phyloP scores from a whole-genome alignment of 2,329 filamentous ascomycete genomes.

The Penicillium sp. region DNA sequence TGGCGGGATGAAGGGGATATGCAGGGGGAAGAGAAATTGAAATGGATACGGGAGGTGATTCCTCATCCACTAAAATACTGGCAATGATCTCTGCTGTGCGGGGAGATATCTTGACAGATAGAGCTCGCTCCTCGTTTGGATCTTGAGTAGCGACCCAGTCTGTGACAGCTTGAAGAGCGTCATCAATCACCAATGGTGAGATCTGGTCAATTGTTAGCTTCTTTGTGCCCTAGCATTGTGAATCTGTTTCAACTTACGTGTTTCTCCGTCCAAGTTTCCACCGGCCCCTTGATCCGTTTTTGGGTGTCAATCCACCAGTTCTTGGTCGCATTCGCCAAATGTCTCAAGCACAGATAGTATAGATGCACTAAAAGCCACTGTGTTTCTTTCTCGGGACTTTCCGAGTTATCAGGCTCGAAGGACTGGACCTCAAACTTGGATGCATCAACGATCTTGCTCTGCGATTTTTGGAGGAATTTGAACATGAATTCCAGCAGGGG shows the following conservation, averaged over 20 bases:
- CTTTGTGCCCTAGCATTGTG: conserved; percentile 25
- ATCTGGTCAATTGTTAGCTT: conserved; percentile 30
- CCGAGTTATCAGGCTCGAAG: conserved; percentile 61
- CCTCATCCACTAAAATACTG: conserved; percentile 84
- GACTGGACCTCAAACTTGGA: conserved; percentile 69
- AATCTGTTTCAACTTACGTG: conserved; percentile 64
- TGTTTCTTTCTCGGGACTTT: conserved; percentile 68
- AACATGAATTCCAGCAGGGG: conserved; percentile 77
- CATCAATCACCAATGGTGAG: conserved; percentile 42
- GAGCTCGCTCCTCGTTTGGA: conserved; percentile 51
- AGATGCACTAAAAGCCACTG: conserved; percentile 83
- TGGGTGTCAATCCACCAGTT: conserved; percentile 80
- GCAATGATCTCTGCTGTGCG: conserved; percentile 75
- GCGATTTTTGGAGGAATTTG: conserved; percentile 77
- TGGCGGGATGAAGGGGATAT: conserved; percentile 78
- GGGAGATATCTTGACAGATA: conserved; percentile 69
- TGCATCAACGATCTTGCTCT: conserved; percentile 67
- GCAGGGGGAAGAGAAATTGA: conserved; percentile 75
- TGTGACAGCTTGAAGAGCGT: conserved; percentile 40
- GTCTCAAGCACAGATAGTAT: conserved; percentile 77
- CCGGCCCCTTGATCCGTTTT: conserved; percentile 73
- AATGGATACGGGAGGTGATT: conserved; percentile 76
- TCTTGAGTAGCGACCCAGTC: conserved; percentile 47
- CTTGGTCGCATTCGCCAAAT: conserved; percentile 75
- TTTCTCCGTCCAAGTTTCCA: conserved; percentile 83